Percentiles rank a stretch among this genome's conserved stretches.
These are phyloP conservation scores for Aureobasidium namibiae DNA, from an alignment of 2,329 filamentous ascomycete species.

Conservation along the genomic window DNA sequence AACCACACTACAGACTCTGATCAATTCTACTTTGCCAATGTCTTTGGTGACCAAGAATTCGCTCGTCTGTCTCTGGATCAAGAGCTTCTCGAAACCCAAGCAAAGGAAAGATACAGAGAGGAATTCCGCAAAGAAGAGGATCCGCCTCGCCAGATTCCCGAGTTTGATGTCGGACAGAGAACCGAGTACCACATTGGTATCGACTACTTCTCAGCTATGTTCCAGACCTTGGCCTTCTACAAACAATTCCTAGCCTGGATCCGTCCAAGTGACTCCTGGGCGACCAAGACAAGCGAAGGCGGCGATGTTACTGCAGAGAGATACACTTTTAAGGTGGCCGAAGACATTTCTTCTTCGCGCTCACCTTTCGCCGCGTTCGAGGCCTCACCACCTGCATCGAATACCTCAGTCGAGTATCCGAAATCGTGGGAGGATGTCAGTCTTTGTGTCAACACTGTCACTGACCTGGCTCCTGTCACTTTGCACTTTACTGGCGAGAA, in stretches of 20 bases:
- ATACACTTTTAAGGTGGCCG: constrained; percentile 17
- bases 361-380: constrained; percentile 19
- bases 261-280: constrained; percentile 26
- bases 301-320: constrained; percentile 13
- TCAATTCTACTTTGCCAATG: constrained; percentile 41
- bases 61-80: constrained; percentile 34
- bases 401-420: constrained; percentile 8
- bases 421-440: constrained; percentile 19
- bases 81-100: constrained; percentile 21
- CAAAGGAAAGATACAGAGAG: constrained; percentile 20
- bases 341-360: constrained; percentile 19
- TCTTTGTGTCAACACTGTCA: constrained; percentile 23
- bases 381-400: constrained; percentile 8
- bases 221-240: constrained; percentile 32
- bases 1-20: constrained; percentile 29
- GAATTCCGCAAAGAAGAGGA: constrained; percentile 25
- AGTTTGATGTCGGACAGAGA: constrained; percentile 28
- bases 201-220: constrained; percentile 39
- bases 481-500: constrained; percentile 26
- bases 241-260: constrained; percentile 27
- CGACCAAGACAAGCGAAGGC: neutral
- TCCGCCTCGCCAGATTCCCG: constrained; percentile 23
- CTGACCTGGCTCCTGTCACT: constrained; percentile 17
- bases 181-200: constrained; percentile 42
- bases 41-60: constrained; percentile 47